phyloP scores from a whole-genome alignment of 1,139 yeast species.

The Blastobotrys niveus region DNA sequence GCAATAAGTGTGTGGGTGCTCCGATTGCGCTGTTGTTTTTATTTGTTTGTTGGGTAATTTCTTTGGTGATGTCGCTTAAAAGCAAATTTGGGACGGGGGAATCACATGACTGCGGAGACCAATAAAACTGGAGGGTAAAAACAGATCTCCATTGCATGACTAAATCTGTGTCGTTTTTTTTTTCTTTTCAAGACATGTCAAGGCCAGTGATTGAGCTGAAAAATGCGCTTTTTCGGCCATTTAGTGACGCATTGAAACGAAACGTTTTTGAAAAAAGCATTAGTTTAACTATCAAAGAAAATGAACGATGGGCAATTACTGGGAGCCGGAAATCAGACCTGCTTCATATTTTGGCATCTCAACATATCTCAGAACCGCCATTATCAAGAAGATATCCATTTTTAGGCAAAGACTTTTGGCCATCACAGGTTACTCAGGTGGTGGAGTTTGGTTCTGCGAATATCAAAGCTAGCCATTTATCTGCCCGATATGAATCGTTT shows the following conservation, averaged over 20 bases:
- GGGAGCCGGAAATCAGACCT: slow-evolving; percentile 45
- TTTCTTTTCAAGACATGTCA: no score
- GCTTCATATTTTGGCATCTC: slow-evolving; percentile 42
- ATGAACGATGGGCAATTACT: slow-evolving; percentile 47
- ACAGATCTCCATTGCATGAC: background rate
- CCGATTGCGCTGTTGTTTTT: background rate
- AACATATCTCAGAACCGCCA: slow-evolving; percentile 49
- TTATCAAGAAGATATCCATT: slow-evolving; percentile 53
- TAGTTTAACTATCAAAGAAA: slow-evolving; percentile 30
- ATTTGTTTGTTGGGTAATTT: no score
- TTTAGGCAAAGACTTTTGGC: slow-evolving; percentile 40
- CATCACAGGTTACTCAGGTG: slow-evolving; percentile 44
- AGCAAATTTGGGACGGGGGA: no score
- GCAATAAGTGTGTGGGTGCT: no score
- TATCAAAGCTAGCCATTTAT: slow-evolving; percentile 58
- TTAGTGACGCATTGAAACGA: slow-evolving; percentile 19
- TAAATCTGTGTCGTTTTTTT: background rate
- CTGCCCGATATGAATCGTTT: slow-evolving; percentile 83
- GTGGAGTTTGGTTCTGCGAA: slow-evolving; percentile 65
- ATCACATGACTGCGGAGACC: background rate
- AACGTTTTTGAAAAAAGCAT: slow-evolving; percentile 27
- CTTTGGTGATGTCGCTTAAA: no score
- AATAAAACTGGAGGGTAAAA: background rate
- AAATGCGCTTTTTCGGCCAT: slow-evolving; percentile 23
- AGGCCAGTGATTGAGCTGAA: slow-evolving; percentile 21